Evolutionary conservation across 306 rosid genomes (phyloP).

Genomic region (Ormosia semicastrata): DNA sequence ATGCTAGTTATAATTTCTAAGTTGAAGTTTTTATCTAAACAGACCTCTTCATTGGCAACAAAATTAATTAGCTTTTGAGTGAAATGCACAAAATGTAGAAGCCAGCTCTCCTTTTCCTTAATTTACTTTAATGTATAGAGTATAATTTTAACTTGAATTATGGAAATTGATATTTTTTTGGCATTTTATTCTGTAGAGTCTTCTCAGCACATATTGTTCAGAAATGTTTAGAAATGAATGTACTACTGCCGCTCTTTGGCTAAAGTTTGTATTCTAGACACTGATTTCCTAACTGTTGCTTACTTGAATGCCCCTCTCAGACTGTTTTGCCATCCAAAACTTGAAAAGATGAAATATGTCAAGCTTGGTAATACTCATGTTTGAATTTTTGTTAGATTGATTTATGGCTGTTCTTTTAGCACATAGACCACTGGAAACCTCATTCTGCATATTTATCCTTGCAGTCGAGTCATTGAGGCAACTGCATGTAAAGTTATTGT

Average conservation of each 20-base stretch:
- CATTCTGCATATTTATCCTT: conserved; percentile 29
- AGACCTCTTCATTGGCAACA: background rate
- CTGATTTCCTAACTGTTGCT: background rate
- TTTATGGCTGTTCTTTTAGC: background rate
- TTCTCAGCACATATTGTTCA: background rate
- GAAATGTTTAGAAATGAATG: background rate
- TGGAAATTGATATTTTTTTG: conserved; percentile 4
- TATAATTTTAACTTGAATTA: background rate
- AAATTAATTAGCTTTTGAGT: background rate
- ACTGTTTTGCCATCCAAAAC: background rate
- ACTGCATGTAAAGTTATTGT: conserved; percentile 65
- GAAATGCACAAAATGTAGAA: background rate
- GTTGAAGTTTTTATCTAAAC: background rate
- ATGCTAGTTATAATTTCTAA: background rate
- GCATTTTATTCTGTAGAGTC: background rate
- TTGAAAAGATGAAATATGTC: background rate
- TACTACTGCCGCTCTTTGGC: background rate
- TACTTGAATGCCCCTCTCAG: background rate
- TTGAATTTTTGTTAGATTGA: conserved; percentile 13
- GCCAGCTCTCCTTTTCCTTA: background rate
- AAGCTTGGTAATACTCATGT: background rate
- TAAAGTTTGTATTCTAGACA: background rate
- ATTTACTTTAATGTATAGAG: background rate
- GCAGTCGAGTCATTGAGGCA: conserved; percentile 79
- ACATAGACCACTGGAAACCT: background rate